These are phyloP conservation scores for Diaporthe ilicicola DNA, from an alignment of 2,329 filamentous ascomycete species.

Conservation along the genomic window DNA sequence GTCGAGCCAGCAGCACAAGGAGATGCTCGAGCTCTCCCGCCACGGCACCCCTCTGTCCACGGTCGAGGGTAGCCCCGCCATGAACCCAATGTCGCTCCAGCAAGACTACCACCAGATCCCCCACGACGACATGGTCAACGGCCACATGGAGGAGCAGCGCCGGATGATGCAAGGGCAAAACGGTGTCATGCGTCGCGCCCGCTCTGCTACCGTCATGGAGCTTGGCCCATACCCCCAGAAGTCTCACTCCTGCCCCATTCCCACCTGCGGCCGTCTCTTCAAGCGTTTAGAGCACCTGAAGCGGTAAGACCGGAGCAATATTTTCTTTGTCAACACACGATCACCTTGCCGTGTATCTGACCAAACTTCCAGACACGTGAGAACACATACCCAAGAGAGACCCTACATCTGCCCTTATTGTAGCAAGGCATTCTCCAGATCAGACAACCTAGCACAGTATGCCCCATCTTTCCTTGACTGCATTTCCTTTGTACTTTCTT, in stretches of 20 bases:
- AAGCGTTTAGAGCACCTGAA: slow-evolving; percentile 99
- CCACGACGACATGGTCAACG: slow-evolving; percentile 69
- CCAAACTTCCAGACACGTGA: slow-evolving; percentile 82
- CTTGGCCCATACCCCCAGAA: slow-evolving; percentile 96
- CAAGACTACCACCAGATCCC: slow-evolving; percentile 74
- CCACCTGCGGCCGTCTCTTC: slow-evolving; percentile 95
- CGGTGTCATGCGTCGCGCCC: slow-evolving; percentile 85
- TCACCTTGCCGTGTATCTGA: slow-evolving; percentile 56
- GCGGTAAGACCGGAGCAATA: slow-evolving; percentile 74
- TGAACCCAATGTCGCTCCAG: slow-evolving; percentile 74
- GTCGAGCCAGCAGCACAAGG: slow-evolving; percentile 76
- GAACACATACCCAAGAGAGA: slow-evolving; percentile 98
- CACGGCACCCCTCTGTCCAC: slow-evolving; percentile 90
- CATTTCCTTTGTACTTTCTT: slow-evolving; percentile 40
- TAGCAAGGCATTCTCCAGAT: slow-evolving; percentile 98
- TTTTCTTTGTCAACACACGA: slow-evolving; percentile 48
- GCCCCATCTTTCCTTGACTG: slow-evolving; percentile 51
- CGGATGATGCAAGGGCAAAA: slow-evolving; percentile 75
- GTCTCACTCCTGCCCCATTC: slow-evolving; percentile 98
- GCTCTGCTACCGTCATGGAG: slow-evolving; percentile 96
- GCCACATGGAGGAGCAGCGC: slow-evolving; percentile 69
- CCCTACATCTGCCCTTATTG: slow-evolving; percentile 97
- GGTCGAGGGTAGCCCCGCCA: slow-evolving; percentile 81
- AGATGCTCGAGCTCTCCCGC: slow-evolving; percentile 83
- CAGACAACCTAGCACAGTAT: slow-evolving; percentile 98